Evolutionary conservation across 1,139 yeast species (phyloP).

Genomic region (Kluyveromyces sp.): DNA sequence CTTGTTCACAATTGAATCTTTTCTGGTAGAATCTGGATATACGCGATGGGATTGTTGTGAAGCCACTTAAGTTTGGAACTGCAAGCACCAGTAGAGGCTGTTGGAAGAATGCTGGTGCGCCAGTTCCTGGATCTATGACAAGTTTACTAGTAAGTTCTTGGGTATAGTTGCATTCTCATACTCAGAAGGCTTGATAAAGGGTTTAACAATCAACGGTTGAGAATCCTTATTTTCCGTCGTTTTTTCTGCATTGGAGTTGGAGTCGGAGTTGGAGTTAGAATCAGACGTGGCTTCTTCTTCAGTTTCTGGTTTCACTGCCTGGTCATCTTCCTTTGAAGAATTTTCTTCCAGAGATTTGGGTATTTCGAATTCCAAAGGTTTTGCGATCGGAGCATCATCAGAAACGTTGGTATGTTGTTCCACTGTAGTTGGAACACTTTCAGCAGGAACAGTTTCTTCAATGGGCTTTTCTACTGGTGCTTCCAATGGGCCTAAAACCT

Average conservation of each 20-base stretch:
- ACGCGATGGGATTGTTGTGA: constrained; percentile 66
- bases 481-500: constrained; percentile 90
- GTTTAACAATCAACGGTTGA: constrained; percentile 42
- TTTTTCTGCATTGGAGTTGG: no score
- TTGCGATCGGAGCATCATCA: constrained; percentile 5
- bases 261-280: no score
- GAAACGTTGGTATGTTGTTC: constrained; percentile 3
- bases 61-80: constrained; percentile 71
- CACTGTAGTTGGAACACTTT: background rate
- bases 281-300: no score
- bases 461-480: constrained; percentile 36
- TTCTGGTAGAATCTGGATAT: constrained; percentile 72
- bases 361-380: constrained; percentile 12
- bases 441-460: constrained; percentile 7
- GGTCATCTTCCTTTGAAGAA: background rate
- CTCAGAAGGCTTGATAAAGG: constrained; percentile 53
- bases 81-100: constrained; percentile 72
- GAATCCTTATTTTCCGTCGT: constrained; percentile 27
- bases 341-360: background rate
- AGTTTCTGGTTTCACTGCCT: background rate
- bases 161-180: constrained; percentile 51
- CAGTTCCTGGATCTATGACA: constrained; percentile 27
- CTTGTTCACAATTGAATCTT: constrained; percentile 63
- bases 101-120: constrained; percentile 54
- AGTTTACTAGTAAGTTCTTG: constrained; percentile 43